These are phyloP conservation scores for Rhizopogon roseolus DNA, from an alignment of 768 basidiomycete species.

Conservation along the genomic window DNA sequence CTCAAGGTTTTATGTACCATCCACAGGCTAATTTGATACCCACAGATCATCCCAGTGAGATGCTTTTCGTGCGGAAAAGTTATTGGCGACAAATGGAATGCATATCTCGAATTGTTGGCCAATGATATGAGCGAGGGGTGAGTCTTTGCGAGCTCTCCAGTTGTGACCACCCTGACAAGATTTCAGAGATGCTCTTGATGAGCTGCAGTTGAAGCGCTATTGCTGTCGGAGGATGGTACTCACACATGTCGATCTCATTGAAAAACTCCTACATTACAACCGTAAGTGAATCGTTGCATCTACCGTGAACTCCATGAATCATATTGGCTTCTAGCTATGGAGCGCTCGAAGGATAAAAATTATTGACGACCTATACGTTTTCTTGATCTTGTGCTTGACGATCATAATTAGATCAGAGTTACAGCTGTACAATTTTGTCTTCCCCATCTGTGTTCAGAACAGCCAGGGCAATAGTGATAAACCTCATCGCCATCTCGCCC, in stretches of 20 bases:
- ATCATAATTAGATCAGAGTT: background rate
- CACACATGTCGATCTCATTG: constrained; percentile 96
- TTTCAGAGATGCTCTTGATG: constrained; percentile 80
- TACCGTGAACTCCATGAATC: background rate
- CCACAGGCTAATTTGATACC: background rate
- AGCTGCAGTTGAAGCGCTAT: constrained; percentile 86
- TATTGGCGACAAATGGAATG: constrained; percentile 93
- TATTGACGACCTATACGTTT: constrained; percentile 6
- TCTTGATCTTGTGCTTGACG: background rate
- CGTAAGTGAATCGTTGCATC: constrained; percentile 48
- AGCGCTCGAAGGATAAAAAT: constrained; percentile 25
- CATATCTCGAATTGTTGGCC: constrained; percentile 77
- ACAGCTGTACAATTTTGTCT: background rate
- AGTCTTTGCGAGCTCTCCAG: background rate
- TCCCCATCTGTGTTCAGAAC: background rate
- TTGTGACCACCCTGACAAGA: background rate
- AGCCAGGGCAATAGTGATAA: background rate
- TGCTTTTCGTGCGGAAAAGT: constrained; percentile 98
- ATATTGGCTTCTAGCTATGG: constrained; percentile 21
- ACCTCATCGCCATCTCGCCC: background rate
- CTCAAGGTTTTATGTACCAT: background rate
- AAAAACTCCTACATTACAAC: constrained; percentile 94
- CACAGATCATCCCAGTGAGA: constrained; percentile 90
- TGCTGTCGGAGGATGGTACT: constrained; percentile 97
- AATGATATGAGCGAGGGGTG: constrained; percentile 88